A percentile compares a stretch with the other conserved stretches of the same genome.
Conservation (phyloP, 2,329 filamentous ascomycete genomes). For the Trichoderma koningiopsis region DNA sequence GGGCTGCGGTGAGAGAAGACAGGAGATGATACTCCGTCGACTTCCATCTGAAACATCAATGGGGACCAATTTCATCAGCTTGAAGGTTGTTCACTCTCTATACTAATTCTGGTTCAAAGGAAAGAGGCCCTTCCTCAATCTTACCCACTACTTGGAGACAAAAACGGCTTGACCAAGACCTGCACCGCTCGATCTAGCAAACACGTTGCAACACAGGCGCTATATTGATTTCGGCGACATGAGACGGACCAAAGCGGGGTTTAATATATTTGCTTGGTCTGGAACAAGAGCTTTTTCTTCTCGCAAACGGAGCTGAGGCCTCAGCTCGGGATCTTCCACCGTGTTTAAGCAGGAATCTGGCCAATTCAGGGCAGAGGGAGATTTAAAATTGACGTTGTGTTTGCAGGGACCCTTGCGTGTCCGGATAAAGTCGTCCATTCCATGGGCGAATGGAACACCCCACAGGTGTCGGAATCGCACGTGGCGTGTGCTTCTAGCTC, state of each 20-base stretch:
- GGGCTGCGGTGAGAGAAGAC: not conserved
- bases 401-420: not conserved
- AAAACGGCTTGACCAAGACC: not conserved
- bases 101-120: not conserved
- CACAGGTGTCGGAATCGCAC: slow-evolving; percentile 22
- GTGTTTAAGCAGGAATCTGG: not conserved
- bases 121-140: not conserved
- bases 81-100: not conserved
- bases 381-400: not conserved
- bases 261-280: slow-evolving; percentile 2
- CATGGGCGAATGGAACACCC: slow-evolving; percentile 15
- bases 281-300: slow-evolving; percentile 1
- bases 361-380: not conserved
- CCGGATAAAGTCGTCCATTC: slow-evolving; percentile 11
- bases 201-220: not conserved
- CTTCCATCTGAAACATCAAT: not conserved
- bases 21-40: not conserved
- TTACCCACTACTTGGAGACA: not conserved
- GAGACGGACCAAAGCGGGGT: slow-evolving; percentile 12
- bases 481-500: slow-evolving; percentile 22
- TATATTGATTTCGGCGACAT: slow-evolving; percentile 1
- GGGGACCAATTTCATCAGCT: not conserved
- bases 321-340: not conserved
- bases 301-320: not conserved
- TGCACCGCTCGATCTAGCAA: not conserved